Base-by-base conservation (phyloP, 73 alveolate species). In the Effrenium voratum region DNA sequence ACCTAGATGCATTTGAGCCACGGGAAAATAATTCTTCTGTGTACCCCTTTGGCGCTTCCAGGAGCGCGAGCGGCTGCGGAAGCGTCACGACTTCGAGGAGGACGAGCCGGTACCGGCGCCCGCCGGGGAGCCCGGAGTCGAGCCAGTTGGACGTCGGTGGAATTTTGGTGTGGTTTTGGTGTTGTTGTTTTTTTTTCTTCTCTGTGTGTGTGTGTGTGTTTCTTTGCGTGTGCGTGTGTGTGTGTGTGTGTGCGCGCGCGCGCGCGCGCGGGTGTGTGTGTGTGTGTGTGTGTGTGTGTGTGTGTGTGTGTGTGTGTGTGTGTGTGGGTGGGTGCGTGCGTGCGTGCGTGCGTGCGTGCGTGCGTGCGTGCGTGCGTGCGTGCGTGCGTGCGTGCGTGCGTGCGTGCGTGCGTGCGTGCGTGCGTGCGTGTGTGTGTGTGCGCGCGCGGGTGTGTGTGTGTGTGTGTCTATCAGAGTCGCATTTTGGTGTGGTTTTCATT, bases 61-160 rank as follows among this genome's bases (percentile, higher is more conserved):
- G 95, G 95, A 87, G 68, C 95, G 95, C 45, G 95, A 87, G 84
- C 82, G 95, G 5, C 83, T 87, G 15, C 79, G 84, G 50, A 70
- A 72, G 28, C 95, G 83, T 3, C 95, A 87, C 70, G 84, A 72
- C 24, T 87, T 19, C 84, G 82, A 73, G 24, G 95, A 87, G 72
- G 95, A 87, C 75, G 95, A 87, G 44, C 90, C 90, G 3, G 44
- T 79, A 66, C 90, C 90, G 0, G 90, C 90, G 28, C 45, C 60
- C 28, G 90, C 44, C 43, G 2, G 90, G 66, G 45, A n/a, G n/a
- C n/a, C n/a, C n/a, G n/a, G n/a, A n/a, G n/a, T n/a, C n/a, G n/a
- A n/a, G n/a, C n/a, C n/a, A n/a, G n/a, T n/a, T n/a, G n/a, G n/a
- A n/a, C n/a, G n/a, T n/a, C n/a, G n/a, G n/a, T n/a, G n/a, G n/a